These are phyloP conservation scores for Flaveria bidentis DNA, from an alignment of 129 eudicot species.

Conservation along the genomic window DNA sequence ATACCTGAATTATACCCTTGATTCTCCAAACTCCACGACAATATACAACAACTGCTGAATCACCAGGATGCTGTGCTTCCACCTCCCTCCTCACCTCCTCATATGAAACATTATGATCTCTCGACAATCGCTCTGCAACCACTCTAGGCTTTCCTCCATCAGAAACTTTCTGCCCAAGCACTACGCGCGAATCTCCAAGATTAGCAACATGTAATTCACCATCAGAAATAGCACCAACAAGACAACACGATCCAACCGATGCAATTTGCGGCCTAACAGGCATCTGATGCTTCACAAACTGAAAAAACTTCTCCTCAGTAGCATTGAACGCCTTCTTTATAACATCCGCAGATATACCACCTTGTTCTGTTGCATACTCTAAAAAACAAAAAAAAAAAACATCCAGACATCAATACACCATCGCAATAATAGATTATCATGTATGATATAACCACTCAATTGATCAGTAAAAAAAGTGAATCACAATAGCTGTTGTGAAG, in stretches of 20 bases:
- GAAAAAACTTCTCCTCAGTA: background rate
- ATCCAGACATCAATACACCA: background rate
- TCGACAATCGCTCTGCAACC: background rate
- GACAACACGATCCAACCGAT: background rate
- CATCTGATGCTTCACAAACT: conserved; percentile 9
- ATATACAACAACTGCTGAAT: background rate
- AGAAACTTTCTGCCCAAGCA: background rate
- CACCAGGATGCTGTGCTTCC: conserved; percentile 5
- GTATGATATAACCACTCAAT: no score
- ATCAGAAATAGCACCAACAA: background rate
- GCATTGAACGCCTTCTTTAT: conserved; percentile 1
- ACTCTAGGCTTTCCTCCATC: background rate
- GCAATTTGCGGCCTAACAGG: background rate
- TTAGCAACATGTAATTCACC: conserved; percentile 12
- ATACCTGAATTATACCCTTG: conserved; percentile 9
- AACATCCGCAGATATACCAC: conserved; percentile 7
- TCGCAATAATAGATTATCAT: background rate
- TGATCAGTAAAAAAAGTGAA: background rate
- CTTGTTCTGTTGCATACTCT: conserved; percentile 8
- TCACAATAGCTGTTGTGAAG: background rate
- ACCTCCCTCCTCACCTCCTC: conserved; percentile 13
- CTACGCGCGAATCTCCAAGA: conserved; percentile 5
- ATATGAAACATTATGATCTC: conserved; percentile 5
- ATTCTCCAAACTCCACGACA: conserved; percentile 15
- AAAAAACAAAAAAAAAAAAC: background rate